A percentile compares a stretch with the other conserved stretches of the same genome.
Evolutionary conservation across 73 alveolate genomes (phyloP).

Genomic region (Effrenium voratum): DNA sequence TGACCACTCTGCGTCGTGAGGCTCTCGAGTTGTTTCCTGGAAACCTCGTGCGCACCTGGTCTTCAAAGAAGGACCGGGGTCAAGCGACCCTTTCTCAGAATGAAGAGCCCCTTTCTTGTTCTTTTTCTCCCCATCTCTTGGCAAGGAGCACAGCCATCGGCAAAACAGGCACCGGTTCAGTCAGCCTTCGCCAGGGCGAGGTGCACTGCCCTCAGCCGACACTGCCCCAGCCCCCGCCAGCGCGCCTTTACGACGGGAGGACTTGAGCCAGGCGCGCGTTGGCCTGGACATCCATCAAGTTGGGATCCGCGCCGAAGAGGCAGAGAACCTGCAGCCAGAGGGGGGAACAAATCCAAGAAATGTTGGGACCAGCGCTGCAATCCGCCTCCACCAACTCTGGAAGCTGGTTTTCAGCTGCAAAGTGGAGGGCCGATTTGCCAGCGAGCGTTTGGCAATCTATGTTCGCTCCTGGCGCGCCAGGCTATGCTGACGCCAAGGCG

Average conservation of each 20-base stretch:
- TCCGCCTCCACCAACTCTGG: slow-evolving; percentile 84
- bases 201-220: slow-evolving; percentile 39
- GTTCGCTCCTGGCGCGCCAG: slow-evolving; percentile 73
- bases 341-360: background rate
- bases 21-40: too few relatives aligned
- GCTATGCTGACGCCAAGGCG: background rate
- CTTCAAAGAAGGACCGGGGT: too few relatives aligned
- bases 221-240: background rate
- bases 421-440: slow-evolving; percentile 88
- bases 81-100: too few relatives aligned
- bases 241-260: background rate
- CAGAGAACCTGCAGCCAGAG: slow-evolving; percentile 44
- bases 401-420: slow-evolving; percentile 85
- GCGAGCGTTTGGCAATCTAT: slow-evolving; percentile 86
- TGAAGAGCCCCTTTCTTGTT: too few relatives aligned
- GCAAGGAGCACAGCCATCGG: too few relatives aligned
- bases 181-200: background rate
- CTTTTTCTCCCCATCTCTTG: too few relatives aligned
- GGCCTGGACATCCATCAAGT: slow-evolving; percentile 55
- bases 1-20: too few relatives aligned
- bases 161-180: too few relatives aligned
- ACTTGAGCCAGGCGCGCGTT: slow-evolving; percentile 45
- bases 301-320: slow-evolving; percentile 71
- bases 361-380: background rate
- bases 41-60: too few relatives aligned